phyloP scores from a whole-genome alignment of 371 early-diverging fungal genomes.

The Lichtheimia corymbifera region DNA sequence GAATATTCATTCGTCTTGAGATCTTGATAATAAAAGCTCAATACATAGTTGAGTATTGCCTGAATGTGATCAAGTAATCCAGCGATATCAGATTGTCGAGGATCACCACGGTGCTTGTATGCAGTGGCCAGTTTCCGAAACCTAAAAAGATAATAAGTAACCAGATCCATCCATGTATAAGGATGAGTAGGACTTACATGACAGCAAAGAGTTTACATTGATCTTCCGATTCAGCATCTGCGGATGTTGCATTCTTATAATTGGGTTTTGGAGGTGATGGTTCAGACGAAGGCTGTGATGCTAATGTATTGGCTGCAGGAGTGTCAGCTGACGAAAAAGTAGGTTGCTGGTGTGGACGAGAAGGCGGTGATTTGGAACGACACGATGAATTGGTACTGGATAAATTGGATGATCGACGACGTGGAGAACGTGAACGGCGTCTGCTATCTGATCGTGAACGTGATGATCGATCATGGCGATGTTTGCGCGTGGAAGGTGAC shows the following conservation, averaged over 20 bases:
- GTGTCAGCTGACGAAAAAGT: conserved; percentile 5
- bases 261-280: conserved; percentile 5
- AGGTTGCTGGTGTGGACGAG: neutral
- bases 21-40: conserved; percentile 33
- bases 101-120: conserved; percentile 38
- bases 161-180: neutral
- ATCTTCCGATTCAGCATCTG: conserved; percentile 32
- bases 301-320: conserved; percentile 1
- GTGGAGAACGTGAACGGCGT: conserved; percentile 7
- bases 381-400: neutral
- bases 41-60: conserved; percentile 36
- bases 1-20: conserved; percentile 11
- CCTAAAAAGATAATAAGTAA: conserved; percentile 15
- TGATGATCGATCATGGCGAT: conserved; percentile 4
- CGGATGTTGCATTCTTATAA: conserved; percentile 26
- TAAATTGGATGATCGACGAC: neutral
- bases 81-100: conserved; percentile 7
- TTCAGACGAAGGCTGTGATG: neutral
- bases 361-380: neutral
- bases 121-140: conserved; percentile 36
- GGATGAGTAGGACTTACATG: conserved; percentile 20
- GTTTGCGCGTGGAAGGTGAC: neutral
- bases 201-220: conserved; percentile 29
- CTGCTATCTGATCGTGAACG: neutral
- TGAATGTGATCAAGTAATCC: conserved; percentile 37